phyloP scores from a whole-genome alignment of 164 flowering plant genomes.

The Cinnamomum chago region DNA sequence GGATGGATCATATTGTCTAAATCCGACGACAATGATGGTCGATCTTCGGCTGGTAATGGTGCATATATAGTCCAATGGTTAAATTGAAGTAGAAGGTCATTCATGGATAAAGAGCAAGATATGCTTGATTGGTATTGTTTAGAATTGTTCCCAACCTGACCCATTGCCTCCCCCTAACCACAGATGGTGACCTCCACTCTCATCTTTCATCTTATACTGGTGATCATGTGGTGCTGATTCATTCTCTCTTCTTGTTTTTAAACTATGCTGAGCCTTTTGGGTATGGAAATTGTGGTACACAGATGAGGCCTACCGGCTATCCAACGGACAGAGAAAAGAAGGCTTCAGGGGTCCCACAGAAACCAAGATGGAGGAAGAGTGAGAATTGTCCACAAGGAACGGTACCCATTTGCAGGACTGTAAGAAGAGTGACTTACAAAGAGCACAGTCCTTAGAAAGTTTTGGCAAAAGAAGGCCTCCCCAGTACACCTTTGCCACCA shows the following conservation, averaged over 20 bases:
- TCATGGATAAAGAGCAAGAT: no score
- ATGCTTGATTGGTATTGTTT: no score
- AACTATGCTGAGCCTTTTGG: background rate
- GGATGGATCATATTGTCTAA: no score
- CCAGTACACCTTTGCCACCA: background rate
- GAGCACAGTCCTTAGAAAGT: background rate
- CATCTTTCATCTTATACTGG: no score
- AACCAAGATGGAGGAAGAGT: conserved; percentile 7
- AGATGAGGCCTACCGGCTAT: conserved; percentile 16
- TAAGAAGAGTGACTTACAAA: conserved; percentile 2
- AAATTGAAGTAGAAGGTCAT: no score
- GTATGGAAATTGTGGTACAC: background rate
- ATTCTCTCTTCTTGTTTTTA: background rate
- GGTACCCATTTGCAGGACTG: conserved; percentile 18
- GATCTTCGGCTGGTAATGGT: no score
- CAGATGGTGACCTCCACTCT: no score
- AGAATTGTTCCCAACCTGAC: no score
- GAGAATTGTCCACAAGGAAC: conserved; percentile 21
- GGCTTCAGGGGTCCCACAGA: background rate
- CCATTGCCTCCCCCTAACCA: no score
- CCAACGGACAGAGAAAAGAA: conserved; percentile 4
- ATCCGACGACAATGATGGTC: no score
- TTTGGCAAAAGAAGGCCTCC: background rate
- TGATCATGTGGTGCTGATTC: background rate
- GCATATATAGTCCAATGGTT: no score